These are phyloP conservation scores for Arctium lappa DNA, from an alignment of 129 eudicot species.

Conservation along the genomic window DNA sequence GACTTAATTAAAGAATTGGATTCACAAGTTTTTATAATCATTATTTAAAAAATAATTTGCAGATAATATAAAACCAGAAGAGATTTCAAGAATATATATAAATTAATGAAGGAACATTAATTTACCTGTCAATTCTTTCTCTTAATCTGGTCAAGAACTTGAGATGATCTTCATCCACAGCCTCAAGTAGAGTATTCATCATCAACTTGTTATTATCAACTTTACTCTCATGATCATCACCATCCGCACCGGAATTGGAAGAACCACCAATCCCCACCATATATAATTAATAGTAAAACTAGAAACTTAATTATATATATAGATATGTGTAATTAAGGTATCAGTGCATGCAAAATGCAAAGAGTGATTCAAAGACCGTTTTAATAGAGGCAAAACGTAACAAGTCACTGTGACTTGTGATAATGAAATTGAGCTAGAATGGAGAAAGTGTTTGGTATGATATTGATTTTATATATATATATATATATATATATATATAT, in stretches of 20 bases:
- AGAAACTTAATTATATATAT: background rate
- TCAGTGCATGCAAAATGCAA: background rate
- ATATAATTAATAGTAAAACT: background rate
- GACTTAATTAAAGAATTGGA: background rate
- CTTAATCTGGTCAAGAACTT: constrained; percentile 11
- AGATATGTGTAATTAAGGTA: background rate
- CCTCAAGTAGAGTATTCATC: background rate
- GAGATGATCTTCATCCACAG: constrained; percentile 14
- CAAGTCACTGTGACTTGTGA: background rate
- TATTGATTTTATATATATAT: too few species aligned
- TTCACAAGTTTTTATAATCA: background rate
- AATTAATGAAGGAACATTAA: background rate
- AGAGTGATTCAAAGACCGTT: background rate
- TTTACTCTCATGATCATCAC: background rate
- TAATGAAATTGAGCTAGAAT: background rate
- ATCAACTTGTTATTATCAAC: background rate
- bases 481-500: too few species aligned
- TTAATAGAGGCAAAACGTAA: background rate
- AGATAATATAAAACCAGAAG: background rate
- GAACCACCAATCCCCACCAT: background rate
- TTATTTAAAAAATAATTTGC: background rate
- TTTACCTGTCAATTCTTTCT: constrained; percentile 10
- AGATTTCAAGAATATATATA: background rate
- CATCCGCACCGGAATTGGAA: background rate
- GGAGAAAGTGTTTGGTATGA: background rate